phyloP scores from a whole-genome alignment of 2,329 filamentous ascomycete genomes.

The Talaromyces atroroseus region DNA sequence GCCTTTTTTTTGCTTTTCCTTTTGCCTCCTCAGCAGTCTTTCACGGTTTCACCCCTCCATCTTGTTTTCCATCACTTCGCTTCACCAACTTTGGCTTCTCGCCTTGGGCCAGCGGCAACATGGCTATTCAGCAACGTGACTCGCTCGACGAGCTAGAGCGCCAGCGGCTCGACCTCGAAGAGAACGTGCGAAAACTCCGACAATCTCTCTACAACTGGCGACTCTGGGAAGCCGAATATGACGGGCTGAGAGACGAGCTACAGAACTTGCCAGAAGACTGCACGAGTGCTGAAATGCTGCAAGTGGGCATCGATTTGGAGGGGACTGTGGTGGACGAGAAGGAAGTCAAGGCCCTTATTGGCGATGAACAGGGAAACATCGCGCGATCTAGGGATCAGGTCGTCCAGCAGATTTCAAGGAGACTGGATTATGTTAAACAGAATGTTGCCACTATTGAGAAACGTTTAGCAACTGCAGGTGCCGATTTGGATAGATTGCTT shows the following conservation, averaged over 20 bases:
- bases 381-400: conserved; percentile 58
- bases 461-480: conserved; percentile 62
- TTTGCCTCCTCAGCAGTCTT: not conserved
- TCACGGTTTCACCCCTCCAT: conserved; percentile 12
- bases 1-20: no score
- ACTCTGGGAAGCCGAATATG: conserved; percentile 86
- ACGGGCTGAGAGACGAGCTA: conserved; percentile 79
- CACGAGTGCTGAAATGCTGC: conserved; percentile 51
- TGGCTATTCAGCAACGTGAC: conserved; percentile 27
- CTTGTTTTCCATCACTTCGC: conserved; percentile 2
- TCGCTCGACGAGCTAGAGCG: conserved; percentile 65
- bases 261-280: conserved; percentile 48
- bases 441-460: conserved; percentile 72
- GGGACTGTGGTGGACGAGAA: conserved; percentile 40
- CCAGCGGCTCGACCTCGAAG: conserved; percentile 69
- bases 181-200: conserved; percentile 66
- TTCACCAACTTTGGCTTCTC: conserved; percentile 5
- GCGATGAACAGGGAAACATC: conserved; percentile 32
- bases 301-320: conserved; percentile 41
- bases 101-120: conserved; percentile 12
- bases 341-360: conserved; percentile 53
- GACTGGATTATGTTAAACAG: conserved; percentile 82
- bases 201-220: conserved; percentile 82
- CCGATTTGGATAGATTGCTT: conserved; percentile 59
- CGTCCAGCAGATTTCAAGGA: conserved; percentile 61